Conservation (phyloP, 202 grass and related monocot species). For the Panicum virgatum region DNA sequence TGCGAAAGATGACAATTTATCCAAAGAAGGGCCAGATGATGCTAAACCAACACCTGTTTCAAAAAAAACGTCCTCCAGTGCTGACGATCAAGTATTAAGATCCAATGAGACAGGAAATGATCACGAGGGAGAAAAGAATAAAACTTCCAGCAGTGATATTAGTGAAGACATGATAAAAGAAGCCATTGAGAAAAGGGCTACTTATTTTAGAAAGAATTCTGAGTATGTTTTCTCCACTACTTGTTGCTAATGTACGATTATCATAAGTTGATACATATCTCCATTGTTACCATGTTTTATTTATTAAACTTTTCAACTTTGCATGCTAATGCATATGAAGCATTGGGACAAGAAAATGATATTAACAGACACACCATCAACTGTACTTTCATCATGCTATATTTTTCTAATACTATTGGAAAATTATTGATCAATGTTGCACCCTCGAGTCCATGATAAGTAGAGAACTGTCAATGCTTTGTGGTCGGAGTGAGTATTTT, state of each 20-base stretch:
- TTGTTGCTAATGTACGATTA: conserved; percentile 12
- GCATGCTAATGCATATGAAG: not conserved
- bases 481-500: not conserved
- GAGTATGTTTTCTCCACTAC: conserved; percentile 62
- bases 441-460: not conserved
- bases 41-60: conserved; percentile 30
- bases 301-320: conserved; percentile 7
- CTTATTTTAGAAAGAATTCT: conserved; percentile 74
- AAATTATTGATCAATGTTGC: not conserved
- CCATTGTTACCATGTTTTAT: not conserved
- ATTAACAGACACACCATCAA: not conserved
- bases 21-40: conserved; percentile 57
- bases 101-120: conserved; percentile 41
- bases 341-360: not conserved
- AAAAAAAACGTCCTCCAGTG: conserved; percentile 44
- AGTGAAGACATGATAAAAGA: conserved; percentile 74
- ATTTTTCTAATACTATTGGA: not conserved
- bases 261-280: not conserved
- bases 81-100: conserved; percentile 42
- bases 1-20: conserved; percentile 44
- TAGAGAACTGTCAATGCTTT: not conserved
- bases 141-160: conserved; percentile 45
- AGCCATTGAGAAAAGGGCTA: conserved; percentile 62
- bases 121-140: conserved; percentile 38
- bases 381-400: conserved; percentile 4